Percentiles rank a stretch among this genome's conserved stretches.
Evolutionary conservation across 2,329 filamentous ascomycete genomes (phyloP).

Genomic region (Chalara sp.): DNA sequence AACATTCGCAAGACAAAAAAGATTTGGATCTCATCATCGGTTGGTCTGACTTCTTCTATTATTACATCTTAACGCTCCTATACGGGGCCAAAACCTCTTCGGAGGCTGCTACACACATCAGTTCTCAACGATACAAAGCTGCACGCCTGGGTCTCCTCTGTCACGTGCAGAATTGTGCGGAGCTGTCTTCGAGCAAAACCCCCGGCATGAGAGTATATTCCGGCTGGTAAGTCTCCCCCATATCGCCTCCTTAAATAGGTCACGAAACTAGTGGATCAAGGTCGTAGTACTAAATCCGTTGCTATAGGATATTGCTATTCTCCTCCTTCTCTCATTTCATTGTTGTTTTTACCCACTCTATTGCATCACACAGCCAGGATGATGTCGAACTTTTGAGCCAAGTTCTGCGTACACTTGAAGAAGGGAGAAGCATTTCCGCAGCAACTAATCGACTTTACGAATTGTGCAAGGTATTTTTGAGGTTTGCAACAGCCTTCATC

Average conservation of each 20-base stretch:
- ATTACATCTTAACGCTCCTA: conserved; percentile 9
- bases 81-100: conserved; percentile 9
- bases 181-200: conserved; percentile 6
- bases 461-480: conserved; percentile 10
- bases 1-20: conserved; percentile 3
- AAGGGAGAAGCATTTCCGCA: conserved; percentile 5
- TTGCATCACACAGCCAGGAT: conserved; percentile 6
- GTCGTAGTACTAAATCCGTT: neutral
- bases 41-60: conserved; percentile 12
- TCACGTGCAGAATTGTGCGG: conserved; percentile 9
- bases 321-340: conserved; percentile 13
- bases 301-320: conserved; percentile 8
- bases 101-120: conserved; percentile 6
- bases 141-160: conserved; percentile 10
- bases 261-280: neutral
- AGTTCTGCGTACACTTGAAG: conserved; percentile 9
- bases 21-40: conserved; percentile 10
- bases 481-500: conserved; percentile 11
- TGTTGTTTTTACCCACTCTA: conserved; percentile 13
- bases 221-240: conserved; percentile 6
- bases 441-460: conserved; percentile 7
- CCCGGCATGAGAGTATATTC: conserved; percentile 9
- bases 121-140: conserved; percentile 11
- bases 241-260: neutral
- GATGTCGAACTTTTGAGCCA: conserved; percentile 10